These are phyloP conservation scores for Neofusicoccum kwambonambiense DNA, from an alignment of 2,329 filamentous ascomycete species.

Conservation along the genomic window DNA sequence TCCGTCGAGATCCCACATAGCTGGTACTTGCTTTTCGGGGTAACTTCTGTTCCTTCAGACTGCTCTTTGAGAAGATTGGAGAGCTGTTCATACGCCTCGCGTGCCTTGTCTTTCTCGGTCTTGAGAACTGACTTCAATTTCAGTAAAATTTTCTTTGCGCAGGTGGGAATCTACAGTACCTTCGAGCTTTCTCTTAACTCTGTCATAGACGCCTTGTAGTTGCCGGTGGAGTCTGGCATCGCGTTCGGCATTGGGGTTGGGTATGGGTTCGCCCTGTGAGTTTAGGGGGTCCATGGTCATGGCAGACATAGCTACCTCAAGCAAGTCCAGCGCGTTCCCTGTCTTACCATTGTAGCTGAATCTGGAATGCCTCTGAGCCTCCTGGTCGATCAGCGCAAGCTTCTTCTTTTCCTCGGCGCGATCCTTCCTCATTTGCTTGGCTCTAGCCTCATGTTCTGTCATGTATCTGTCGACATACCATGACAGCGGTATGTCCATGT, in stretches of 20 bases:
- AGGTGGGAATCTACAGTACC: not conserved
- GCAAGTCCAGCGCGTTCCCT: slow-evolving; percentile 38
- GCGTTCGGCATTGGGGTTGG: slow-evolving; percentile 15
- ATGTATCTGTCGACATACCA: slow-evolving; percentile 63
- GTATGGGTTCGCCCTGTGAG: slow-evolving; percentile 19
- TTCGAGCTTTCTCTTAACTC: slow-evolving; percentile 29
- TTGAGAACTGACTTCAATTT: not conserved
- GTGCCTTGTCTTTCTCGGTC: not conserved
- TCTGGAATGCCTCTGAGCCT: slow-evolving; percentile 19
- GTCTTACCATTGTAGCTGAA: slow-evolving; percentile 24
- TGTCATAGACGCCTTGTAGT: slow-evolving; percentile 31
- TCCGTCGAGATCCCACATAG: slow-evolving; percentile 17
- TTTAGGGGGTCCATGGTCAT: slow-evolving; percentile 25
- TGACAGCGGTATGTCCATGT: slow-evolving; percentile 52
- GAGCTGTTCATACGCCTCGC: slow-evolving; percentile 7
- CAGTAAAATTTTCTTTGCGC: not conserved
- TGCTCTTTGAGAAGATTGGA: slow-evolving; percentile 14
- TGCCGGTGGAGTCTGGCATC: slow-evolving; percentile 27
- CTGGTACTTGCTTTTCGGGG: slow-evolving; percentile 6
- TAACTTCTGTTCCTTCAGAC: not conserved
- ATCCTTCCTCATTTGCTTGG: slow-evolving; percentile 14
- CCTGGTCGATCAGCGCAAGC: slow-evolving; percentile 32
- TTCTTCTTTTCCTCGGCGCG: slow-evolving; percentile 43
- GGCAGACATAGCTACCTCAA: slow-evolving; percentile 39
- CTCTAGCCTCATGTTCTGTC: not conserved